A percentile compares a stretch with the other conserved stretches of the same genome.
Conservation (phyloP, 1,139 yeast species). For the Scheffersomyces insectosa region DNA sequence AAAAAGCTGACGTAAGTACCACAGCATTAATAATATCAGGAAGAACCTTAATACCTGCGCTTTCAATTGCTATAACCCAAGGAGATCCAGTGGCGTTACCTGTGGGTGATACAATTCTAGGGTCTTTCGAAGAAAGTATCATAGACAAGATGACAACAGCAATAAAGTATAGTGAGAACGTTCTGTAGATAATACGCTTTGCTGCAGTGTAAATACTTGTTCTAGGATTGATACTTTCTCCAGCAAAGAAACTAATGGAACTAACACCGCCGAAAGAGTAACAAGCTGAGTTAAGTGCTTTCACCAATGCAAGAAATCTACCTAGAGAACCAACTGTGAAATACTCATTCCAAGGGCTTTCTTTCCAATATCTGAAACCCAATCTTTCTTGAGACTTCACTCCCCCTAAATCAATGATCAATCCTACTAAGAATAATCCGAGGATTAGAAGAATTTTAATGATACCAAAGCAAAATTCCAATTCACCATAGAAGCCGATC, state of each 20-base stretch:
- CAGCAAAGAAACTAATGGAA: constrained; percentile 44
- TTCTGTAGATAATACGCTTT: constrained; percentile 45
- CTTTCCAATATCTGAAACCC: constrained; percentile 31
- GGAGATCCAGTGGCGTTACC: constrained; percentile 57
- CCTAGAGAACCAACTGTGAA: constrained; percentile 23
- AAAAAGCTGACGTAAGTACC: constrained; percentile 52
- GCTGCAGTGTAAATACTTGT: constrained; percentile 48
- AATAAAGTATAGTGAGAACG: constrained; percentile 42
- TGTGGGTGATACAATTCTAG: constrained; percentile 33
- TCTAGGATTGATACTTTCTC: constrained; percentile 52
- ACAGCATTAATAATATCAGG: constrained; percentile 54
- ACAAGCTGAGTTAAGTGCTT: constrained; percentile 24
- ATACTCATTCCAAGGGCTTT: constrained; percentile 22
- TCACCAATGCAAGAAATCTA: constrained; percentile 30
- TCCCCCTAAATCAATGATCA: constrained; percentile 35
- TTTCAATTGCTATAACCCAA: constrained; percentile 52
- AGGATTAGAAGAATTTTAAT: constrained; percentile 27
- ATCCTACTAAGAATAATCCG: constrained; percentile 26
- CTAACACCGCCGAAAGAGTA: constrained; percentile 37
- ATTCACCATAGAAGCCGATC: constrained; percentile 33
- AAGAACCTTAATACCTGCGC: constrained; percentile 49
- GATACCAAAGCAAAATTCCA: constrained; percentile 31
- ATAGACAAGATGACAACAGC: constrained; percentile 47
- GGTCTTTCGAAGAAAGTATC: constrained; percentile 47
- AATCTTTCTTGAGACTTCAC: constrained; percentile 23